Conservation (phyloP, 805 yeast genomes). For the Kodamaea kaohsiungensis region DNA sequence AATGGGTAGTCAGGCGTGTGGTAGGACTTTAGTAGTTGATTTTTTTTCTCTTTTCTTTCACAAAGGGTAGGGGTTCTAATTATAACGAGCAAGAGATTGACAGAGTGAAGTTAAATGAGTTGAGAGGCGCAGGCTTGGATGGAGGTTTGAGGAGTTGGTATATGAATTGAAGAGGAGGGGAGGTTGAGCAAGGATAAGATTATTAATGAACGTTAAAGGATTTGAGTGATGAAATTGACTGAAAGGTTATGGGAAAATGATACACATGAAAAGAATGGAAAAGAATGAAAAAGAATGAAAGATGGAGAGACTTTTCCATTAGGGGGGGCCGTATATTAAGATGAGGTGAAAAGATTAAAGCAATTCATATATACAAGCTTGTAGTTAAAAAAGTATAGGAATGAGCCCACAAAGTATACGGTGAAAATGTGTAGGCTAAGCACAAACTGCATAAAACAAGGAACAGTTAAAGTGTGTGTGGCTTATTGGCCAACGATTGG, state of each 20-base stretch:
- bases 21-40: background rate
- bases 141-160: no score
- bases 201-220: no score
- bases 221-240: no score
- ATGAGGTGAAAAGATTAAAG: background rate
- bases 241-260: no score
- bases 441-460: background rate
- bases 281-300: no score
- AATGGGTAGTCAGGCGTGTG: background rate
- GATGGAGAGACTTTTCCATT: no score
- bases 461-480: background rate
- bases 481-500: background rate
- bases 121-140: background rate
- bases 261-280: no score
- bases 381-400: background rate
- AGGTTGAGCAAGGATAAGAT: no score
- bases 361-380: no score
- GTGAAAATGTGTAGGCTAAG: background rate
- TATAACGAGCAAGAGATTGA: background rate
- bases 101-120: background rate
- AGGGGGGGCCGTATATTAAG: no score
- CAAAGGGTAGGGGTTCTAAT: background rate
- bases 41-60: background rate
- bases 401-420: background rate
- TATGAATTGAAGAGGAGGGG: no score